Evolutionary conservation across 805 yeast genomes (phyloP).

Genomic region (Yamadazyma nakazawae): DNA sequence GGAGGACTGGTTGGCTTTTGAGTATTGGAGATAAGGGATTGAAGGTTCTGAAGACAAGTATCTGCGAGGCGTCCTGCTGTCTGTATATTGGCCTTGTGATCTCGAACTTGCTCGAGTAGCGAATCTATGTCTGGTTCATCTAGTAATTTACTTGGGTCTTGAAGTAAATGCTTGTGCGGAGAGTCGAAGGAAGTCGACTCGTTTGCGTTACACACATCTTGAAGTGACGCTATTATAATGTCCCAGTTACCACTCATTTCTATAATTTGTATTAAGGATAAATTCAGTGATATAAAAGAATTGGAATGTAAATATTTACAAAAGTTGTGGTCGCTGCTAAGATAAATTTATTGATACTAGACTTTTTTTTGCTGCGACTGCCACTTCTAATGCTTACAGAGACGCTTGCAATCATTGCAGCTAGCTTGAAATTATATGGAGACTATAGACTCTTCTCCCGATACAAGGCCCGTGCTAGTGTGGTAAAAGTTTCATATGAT

Average conservation of each 20-base stretch:
- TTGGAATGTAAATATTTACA: too few relatives aligned
- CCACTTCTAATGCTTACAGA: neutral
- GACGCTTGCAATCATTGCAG: neutral
- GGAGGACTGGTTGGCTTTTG: constrained; percentile 14
- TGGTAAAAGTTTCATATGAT: constrained; percentile 40
- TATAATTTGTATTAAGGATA: too few relatives aligned
- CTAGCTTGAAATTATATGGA: constrained; percentile 5
- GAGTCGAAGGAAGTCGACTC: constrained; percentile 52
- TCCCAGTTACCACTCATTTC: constrained; percentile 46
- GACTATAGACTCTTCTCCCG: constrained; percentile 8
- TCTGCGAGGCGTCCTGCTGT: constrained; percentile 41
- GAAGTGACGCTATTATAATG: constrained; percentile 59
- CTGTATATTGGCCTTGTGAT: constrained; percentile 57
- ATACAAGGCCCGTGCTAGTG: constrained; percentile 24
- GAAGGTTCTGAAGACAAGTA: constrained; percentile 46
- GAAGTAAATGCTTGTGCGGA: constrained; percentile 15
- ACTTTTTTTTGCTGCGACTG: neutral
- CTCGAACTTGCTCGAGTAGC: constrained; percentile 40
- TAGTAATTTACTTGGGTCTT: constrained; percentile 22
- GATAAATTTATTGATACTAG: too few relatives aligned
- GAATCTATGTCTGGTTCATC: constrained; percentile 37
- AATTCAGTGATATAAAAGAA: too few relatives aligned
- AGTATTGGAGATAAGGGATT: constrained; percentile 36
- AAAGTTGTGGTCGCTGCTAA: too few relatives aligned
- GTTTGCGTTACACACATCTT: constrained; percentile 63